These are phyloP conservation scores for Tetrapisispora phaffii DNA, from an alignment of 805 yeast species.

Conservation along the genomic window DNA sequence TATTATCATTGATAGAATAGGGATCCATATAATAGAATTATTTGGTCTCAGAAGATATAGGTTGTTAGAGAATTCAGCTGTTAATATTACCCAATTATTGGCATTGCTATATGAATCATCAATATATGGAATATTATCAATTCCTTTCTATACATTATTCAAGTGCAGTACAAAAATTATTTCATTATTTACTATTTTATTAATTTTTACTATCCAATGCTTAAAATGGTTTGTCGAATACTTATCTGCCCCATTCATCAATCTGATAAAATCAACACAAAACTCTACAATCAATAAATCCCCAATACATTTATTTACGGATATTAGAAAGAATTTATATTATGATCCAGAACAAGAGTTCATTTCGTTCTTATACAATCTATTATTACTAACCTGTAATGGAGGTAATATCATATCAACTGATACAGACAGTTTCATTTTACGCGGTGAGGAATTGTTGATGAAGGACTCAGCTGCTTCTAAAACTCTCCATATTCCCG, in stretches of 20 bases:
- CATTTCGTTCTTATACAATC: slow-evolving; percentile 13
- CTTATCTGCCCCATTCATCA: slow-evolving; percentile 30
- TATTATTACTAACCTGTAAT: slow-evolving; percentile 16
- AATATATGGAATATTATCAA: slow-evolving; percentile 31
- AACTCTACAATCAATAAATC: slow-evolving; percentile 11
- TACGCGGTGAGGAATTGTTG: background rate
- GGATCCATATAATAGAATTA: slow-evolving; percentile 54
- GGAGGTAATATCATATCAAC: slow-evolving; percentile 14
- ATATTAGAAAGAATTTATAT: slow-evolving; percentile 30
- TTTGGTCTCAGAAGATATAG: slow-evolving; percentile 44
- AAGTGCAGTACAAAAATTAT: slow-evolving; percentile 54
- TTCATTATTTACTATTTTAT: slow-evolving; percentile 41
- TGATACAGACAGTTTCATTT: background rate
- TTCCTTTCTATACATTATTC: slow-evolving; percentile 51
- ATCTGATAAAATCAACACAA: background rate
- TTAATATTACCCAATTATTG: slow-evolving; percentile 43
- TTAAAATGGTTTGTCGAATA: slow-evolving; percentile 46
- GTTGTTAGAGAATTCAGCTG: slow-evolving; percentile 50
- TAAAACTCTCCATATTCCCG: slow-evolving; percentile 14
- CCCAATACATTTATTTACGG: slow-evolving; percentile 22
- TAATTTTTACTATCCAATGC: slow-evolving; percentile 43
- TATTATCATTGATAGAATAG: slow-evolving; percentile 48
- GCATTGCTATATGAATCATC: slow-evolving; percentile 40
- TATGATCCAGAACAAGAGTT: slow-evolving; percentile 25
- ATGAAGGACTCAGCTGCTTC: slow-evolving; percentile 2